These are phyloP conservation scores for Penicillium daleae DNA, from an alignment of 495 filamentous ascomycete species.

Conservation along the genomic window DNA sequence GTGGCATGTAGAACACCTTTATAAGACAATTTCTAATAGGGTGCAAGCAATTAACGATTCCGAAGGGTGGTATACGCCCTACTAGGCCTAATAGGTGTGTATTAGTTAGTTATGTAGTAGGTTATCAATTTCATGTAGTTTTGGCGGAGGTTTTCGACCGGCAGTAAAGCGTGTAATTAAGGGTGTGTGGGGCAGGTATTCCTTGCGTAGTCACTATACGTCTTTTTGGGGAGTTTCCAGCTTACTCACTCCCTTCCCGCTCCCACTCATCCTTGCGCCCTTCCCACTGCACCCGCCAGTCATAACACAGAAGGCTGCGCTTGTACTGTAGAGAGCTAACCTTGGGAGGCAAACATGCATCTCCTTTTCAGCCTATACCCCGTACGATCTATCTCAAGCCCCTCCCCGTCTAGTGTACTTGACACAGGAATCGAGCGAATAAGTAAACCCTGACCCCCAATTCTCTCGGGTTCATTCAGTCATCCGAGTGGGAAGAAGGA, in stretches of 20 bases:
- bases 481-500: constrained; percentile 26
- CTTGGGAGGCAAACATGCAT: background rate
- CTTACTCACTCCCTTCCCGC: background rate
- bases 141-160: too few species aligned
- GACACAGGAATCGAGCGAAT: background rate
- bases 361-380: constrained; percentile 5
- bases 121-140: too few species aligned
- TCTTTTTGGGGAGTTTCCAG: too few species aligned
- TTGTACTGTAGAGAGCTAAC: background rate
- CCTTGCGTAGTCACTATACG: too few species aligned
- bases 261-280: background rate
- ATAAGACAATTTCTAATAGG: too few species aligned
- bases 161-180: too few species aligned
- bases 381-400: constrained; percentile 8
- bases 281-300: background rate
- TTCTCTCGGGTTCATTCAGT: constrained; percentile 11
- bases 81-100: too few species aligned
- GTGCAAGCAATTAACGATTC: too few species aligned
- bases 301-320: background rate
- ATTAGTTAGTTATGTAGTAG: too few species aligned
- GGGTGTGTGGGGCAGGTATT: too few species aligned
- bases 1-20: too few species aligned
- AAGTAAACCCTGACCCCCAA: background rate
- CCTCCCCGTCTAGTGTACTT: constrained; percentile 8
- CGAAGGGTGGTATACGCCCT: too few species aligned